phyloP scores from a whole-genome alignment of 1,284 basidiomycete species.

The Sanguinoderma infundibulare region DNA sequence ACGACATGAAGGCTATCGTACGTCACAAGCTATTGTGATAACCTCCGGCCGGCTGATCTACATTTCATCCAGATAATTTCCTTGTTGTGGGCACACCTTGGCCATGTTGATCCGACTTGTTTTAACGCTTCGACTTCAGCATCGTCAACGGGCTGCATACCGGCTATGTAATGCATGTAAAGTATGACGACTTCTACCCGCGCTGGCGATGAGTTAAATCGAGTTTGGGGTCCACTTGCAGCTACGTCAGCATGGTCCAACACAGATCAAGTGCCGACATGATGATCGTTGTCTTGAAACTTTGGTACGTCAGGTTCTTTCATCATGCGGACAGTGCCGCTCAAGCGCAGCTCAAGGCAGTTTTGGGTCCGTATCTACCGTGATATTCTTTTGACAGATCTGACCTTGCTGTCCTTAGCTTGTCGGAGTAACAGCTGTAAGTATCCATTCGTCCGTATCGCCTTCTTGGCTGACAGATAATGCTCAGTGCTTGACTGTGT shows the following conservation, averaged over 20 bases:
- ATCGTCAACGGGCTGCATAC: not conserved
- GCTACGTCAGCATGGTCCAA: not conserved
- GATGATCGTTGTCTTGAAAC: not conserved
- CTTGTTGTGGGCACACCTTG: not conserved
- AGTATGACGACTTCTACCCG: not conserved
- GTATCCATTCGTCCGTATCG: not conserved
- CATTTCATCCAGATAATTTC: not conserved
- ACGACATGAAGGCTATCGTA: conserved; percentile 4
- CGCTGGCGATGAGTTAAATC: not conserved
- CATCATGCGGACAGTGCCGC: not conserved
- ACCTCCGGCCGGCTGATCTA: too few relatives aligned
- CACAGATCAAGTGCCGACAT: not conserved
- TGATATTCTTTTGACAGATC: not conserved
- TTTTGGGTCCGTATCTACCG: not conserved
- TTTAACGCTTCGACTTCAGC: not conserved
- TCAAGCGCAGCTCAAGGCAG: not conserved
- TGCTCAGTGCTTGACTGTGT: not conserved
- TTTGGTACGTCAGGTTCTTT: not conserved
- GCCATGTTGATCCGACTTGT: not conserved
- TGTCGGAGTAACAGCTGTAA: not conserved
- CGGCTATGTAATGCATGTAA: not conserved
- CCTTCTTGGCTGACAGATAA: not conserved
- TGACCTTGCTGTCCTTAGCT: not conserved
- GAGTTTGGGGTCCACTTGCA: not conserved
- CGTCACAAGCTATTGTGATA: not conserved